phyloP scores from a whole-genome alignment of 192 early-diverging fungal species.

The Allomyces macrogynus region DNA sequence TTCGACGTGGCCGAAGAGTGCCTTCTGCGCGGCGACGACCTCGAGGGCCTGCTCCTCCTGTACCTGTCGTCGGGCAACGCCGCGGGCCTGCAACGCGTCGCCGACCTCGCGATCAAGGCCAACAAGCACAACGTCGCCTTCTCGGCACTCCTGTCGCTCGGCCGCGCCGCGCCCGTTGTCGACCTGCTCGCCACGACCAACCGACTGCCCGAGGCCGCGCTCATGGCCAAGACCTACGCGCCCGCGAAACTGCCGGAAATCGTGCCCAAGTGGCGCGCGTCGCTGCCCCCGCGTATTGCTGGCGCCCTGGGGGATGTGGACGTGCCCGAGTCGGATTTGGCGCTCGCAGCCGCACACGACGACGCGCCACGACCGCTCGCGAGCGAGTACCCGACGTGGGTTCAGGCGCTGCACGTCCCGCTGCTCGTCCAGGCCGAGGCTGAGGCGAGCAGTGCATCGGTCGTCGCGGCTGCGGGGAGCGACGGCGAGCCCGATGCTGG shows the following conservation, averaged over 20 bases:
- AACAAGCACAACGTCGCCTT: constrained; percentile 85
- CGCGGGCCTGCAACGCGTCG: constrained; percentile 51
- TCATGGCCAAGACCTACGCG: constrained; percentile 74
- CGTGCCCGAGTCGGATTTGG: background rate
- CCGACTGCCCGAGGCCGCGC: constrained; percentile 83
- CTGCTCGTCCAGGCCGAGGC: too few species aligned
- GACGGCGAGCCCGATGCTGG: too few species aligned
- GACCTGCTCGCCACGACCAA: constrained; percentile 70
- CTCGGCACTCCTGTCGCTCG: constrained; percentile 51
- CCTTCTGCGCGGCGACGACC: constrained; percentile 64
- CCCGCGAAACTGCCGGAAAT: constrained; percentile 26
- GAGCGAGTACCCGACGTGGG: background rate
- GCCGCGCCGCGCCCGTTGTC: constrained; percentile 58
- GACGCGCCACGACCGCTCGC: background rate
- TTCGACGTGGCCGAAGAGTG: constrained; percentile 81
- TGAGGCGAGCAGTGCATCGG: too few species aligned
- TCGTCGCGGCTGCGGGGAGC: too few species aligned
- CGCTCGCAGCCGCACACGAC: background rate
- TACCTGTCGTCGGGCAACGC: constrained; percentile 79
- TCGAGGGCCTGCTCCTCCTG: constrained; percentile 71
- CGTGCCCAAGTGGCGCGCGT: background rate
- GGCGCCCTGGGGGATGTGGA: background rate
- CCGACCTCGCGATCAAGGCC: constrained; percentile 36
- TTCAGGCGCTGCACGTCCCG: too few species aligned
- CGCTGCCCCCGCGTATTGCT: background rate